A percentile compares a stretch with the other conserved stretches of the same genome.
phyloP scores from a whole-genome alignment of 1,284 basidiomycete genomes.

The Takashimella koratensis region DNA sequence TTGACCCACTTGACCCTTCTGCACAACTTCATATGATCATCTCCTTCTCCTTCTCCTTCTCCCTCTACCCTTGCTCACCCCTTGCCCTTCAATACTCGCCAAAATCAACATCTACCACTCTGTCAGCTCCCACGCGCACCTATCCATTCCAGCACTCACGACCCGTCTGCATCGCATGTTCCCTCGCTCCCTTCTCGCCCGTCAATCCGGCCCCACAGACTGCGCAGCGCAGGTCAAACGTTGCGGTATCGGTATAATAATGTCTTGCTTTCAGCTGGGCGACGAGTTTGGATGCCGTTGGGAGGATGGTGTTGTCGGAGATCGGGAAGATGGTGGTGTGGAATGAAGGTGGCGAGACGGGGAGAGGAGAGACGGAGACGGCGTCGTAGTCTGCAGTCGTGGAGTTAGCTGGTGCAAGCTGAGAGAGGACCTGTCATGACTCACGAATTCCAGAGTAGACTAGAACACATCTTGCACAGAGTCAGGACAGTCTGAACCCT shows the following conservation, averaged over 20 bases:
- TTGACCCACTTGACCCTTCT: too few species aligned
- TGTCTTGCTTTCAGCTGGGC: constrained; percentile 65
- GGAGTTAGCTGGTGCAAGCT: constrained; percentile 3
- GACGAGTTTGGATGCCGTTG: constrained; percentile 68
- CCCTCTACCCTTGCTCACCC: too few species aligned
- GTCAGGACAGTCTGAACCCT: neutral
- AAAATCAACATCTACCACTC: constrained; percentile 56
- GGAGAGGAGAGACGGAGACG: constrained; percentile 70
- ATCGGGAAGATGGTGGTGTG: constrained; percentile 80
- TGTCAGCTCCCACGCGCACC: too few species aligned
- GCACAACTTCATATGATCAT: too few species aligned
- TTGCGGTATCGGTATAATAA: constrained; percentile 85
- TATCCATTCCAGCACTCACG: constrained; percentile 57
- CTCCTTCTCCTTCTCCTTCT: too few species aligned
- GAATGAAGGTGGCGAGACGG: constrained; percentile 72
- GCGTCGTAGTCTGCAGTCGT: constrained; percentile 73
- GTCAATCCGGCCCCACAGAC: constrained; percentile 62
- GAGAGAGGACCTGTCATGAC: constrained; percentile 11
- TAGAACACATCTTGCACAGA: constrained; percentile 54
- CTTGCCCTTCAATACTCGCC: constrained; percentile 67
- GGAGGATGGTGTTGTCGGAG: constrained; percentile 57
- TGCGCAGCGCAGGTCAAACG: constrained; percentile 69
- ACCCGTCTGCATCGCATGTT: constrained; percentile 79
- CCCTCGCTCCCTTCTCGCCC: constrained; percentile 85
- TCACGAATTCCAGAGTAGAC: constrained; percentile 83